Percentiles rank a stretch among this genome's conserved stretches.
Conservation (phyloP, 176 grass and related monocot species). For the Calamus simplicifolius region DNA sequence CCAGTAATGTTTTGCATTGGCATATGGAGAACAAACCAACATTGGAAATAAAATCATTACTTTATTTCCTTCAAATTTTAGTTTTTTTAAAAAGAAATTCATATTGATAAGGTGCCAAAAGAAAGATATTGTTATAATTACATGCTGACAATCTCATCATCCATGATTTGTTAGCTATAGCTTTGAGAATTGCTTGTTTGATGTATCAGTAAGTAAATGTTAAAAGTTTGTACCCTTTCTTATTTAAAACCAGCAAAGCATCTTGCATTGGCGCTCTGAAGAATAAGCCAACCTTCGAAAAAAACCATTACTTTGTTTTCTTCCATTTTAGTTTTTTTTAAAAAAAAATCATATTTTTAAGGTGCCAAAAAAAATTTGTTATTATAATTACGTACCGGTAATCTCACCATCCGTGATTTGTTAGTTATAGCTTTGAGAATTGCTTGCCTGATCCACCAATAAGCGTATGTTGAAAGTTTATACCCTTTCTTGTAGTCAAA, state of each 20-base stretch:
- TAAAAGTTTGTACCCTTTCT: constrained; percentile 35
- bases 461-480: constrained; percentile 40
- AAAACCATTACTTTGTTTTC: too few species aligned
- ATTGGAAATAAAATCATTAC: too few species aligned
- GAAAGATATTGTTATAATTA: neutral
- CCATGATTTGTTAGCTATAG: constrained; percentile 33
- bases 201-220: constrained; percentile 40
- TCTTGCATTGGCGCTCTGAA: too few species aligned
- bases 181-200: constrained; percentile 31
- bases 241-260: neutral
- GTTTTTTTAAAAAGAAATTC: too few species aligned
- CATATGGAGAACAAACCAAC: too few species aligned
- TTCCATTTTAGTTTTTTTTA: too few species aligned
- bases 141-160: constrained; percentile 29
- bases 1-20: too few species aligned
- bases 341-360: too few species aligned
- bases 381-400: constrained; percentile 21
- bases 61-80: too few species aligned
- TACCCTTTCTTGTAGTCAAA: constrained; percentile 36
- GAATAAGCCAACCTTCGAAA: too few species aligned
- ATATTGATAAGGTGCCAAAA: too few species aligned
- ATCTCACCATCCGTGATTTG: constrained; percentile 32
- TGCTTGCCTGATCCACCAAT: constrained; percentile 41
- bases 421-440: constrained; percentile 32
- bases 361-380: neutral